A percentile compares a stretch with the other conserved stretches of the same genome.
phyloP scores from a whole-genome alignment of 2,329 filamentous ascomycete species.

The Chrysoporthe cubensis region DNA sequence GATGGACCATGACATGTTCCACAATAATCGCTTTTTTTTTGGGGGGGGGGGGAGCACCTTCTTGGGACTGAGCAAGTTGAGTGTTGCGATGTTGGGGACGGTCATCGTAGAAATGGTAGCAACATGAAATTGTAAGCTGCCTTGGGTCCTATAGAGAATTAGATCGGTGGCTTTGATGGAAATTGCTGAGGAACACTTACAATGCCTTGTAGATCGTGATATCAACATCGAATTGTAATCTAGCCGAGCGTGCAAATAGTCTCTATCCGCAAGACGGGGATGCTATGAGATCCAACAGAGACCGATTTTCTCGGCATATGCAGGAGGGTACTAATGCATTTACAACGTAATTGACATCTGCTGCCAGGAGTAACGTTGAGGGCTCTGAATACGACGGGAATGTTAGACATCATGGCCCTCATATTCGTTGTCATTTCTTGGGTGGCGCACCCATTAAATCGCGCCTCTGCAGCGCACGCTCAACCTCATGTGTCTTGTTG shows the following conservation, averaged over 20 bases:
- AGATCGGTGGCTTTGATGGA: too few species aligned
- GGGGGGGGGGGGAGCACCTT: too few species aligned
- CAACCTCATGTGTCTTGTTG: background rate
- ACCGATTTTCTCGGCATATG: background rate
- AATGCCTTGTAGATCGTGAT: too few species aligned
- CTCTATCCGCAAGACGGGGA: too few species aligned
- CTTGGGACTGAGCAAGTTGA: too few species aligned
- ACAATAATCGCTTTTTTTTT: background rate
- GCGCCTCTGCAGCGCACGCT: background rate
- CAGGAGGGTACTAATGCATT: background rate
- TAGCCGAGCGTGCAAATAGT: too few species aligned
- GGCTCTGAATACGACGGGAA: background rate
- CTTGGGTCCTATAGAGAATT: too few species aligned
- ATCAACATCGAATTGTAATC: too few species aligned
- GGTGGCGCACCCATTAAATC: background rate
- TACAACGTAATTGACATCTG: background rate
- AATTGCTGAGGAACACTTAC: too few species aligned
- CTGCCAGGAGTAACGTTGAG: background rate
- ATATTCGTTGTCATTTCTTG: background rate
- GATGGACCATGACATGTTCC: background rate
- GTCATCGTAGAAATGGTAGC: too few species aligned
- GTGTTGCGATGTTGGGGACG: too few species aligned
- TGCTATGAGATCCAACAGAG: background rate
- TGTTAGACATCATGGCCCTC: background rate
- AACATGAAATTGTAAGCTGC: too few species aligned